Evolutionary conservation across 305 asterid species (phyloP), one percentile per base, ranked within the genome.

Genomic region (Solanum hybrid): DNA sequence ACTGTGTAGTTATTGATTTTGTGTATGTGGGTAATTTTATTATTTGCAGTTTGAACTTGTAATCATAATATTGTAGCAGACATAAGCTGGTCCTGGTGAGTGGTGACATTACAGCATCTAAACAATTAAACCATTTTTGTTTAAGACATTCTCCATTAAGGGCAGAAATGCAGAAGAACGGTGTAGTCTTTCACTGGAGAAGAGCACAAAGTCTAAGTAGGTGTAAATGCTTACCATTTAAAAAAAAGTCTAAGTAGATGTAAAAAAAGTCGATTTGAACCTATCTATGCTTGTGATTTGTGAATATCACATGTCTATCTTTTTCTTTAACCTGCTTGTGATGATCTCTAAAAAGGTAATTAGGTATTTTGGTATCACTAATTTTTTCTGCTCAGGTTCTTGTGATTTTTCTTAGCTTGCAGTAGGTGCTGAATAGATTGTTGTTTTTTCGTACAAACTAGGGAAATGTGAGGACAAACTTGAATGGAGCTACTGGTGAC

Each of bases 391-490:
- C 89, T 87, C 73, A 86, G 27, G 34, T 73, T 56, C 46, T 36
- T 84, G 77, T 60, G 76, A 87, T 78, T 10, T 90, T 71, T 38
- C 77, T 84, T 84, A 56, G 87, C 6, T 82, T 42, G 72, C 87
- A 46, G 38, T 27, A 84, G 75, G 87, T 84, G 87, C 87, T 84
- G 87, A 84, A 56, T 31, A 84, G 29, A 84, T 36, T 84, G 42
- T 51, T 84, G 27, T 20, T 36, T 88, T 46, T 85, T 36, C 0
- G 5, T 31, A 37, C 88, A 71, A 89, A 75, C 87, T 93, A 95
- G 98, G 96, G 90, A 72, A 92, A 77, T 64, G 88, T 35, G 75
- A 89, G 92, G 86, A 56, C 66, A 75, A 89, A 88, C 90, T 88
- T 42, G 88, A 88, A 89, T 91, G 91, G 89, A 91, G 90, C 93